These are phyloP conservation scores for Echinochloa phyllopogon DNA, from an alignment of 176 grass and related monocot genomes.

Conservation along the genomic window DNA sequence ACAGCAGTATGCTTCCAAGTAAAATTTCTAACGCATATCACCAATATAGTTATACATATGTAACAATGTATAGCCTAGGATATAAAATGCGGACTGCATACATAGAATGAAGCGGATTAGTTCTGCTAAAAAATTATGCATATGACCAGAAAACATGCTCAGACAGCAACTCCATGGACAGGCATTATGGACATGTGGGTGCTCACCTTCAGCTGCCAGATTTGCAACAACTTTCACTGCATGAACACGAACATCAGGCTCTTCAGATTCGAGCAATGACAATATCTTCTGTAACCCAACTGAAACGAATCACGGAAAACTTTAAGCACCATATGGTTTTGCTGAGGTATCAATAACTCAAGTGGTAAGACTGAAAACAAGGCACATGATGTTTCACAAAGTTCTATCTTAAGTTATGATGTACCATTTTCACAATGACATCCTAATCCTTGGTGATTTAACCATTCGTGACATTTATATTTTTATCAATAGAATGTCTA, in stretches of 20 bases:
- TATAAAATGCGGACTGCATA: background rate
- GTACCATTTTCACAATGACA: slow-evolving; percentile 20
- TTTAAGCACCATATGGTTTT: slow-evolving; percentile 29
- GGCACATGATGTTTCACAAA: background rate
- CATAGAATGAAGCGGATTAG: background rate
- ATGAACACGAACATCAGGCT: slow-evolving; percentile 96
- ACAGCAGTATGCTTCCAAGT: background rate
- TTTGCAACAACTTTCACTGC: slow-evolving; percentile 99
- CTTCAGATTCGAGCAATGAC: slow-evolving; percentile 96
- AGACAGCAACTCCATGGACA: background rate
- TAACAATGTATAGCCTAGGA: background rate
- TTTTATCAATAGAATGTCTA: slow-evolving; percentile 3
- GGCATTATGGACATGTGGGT: slow-evolving; percentile 24
- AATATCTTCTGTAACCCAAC: slow-evolving; percentile 99
- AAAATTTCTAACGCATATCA: slow-evolving; percentile 6
- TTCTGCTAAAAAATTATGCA: slow-evolving; percentile 26
- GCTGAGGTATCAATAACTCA: slow-evolving; percentile 4
- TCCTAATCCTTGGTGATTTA: background rate
- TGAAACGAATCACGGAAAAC: slow-evolving; percentile 49
- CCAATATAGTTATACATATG: background rate
- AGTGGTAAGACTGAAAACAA: slow-evolving; percentile 1
- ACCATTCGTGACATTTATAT: background rate
- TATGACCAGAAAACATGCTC: background rate
- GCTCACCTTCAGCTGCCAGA: slow-evolving; percentile 95
- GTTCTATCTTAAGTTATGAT: background rate